Base-by-base conservation (phyloP, 2,329 filamentous ascomycete species). In the Xylaria sp. region DNA sequence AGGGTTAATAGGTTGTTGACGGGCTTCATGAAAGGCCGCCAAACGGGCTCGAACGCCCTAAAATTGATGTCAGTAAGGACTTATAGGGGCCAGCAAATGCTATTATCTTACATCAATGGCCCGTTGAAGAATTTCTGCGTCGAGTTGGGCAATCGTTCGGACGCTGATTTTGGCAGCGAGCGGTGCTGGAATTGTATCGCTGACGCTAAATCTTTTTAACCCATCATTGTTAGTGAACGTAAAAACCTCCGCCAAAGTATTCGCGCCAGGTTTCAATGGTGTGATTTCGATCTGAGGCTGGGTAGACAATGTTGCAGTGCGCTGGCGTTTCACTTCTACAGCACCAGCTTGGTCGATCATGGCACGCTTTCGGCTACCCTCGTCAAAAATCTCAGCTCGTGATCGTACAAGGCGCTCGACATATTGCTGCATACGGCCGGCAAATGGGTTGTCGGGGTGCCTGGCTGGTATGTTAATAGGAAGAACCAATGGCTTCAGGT, bases 111-210 rank as follows among this genome's bases (percentile, higher is more conserved):
- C 91, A 74, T 92, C 89, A 64, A 97, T 86, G 45, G 94, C 93
- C 75, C 90, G 88, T 60, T 89, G 87, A 25, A 98, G 81, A 28
- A 90, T 83, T 65, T 87, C 84, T 30, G 86, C 82, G 72, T 97
- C 91, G 61, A 97, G 84, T 18, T 89, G 88, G 36, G 89, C 86
- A 65, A 99, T 84, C 6, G 97, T 88, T 36, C 90, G 91, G 46
- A 96, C 88, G n/a, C 92, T 88, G 59, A 99, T 94, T 75, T 90
- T 92, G 18, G 93, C 87, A 3, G 97, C 88, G 65, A 97, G 81
- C 25, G 93, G 87, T 12, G 89, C 82, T 2, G 94, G 92, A 48
- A 99, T 86, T 68, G 90, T 87, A 57, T 92, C 73, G 50, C 72
- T 90, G 41, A 95, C 93, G 77, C 97, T 93, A 76, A 98, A 97